These are phyloP conservation scores for Fusarium sp. DNA, from an alignment of 2,329 filamentous ascomycete species.

Conservation along the genomic window DNA sequence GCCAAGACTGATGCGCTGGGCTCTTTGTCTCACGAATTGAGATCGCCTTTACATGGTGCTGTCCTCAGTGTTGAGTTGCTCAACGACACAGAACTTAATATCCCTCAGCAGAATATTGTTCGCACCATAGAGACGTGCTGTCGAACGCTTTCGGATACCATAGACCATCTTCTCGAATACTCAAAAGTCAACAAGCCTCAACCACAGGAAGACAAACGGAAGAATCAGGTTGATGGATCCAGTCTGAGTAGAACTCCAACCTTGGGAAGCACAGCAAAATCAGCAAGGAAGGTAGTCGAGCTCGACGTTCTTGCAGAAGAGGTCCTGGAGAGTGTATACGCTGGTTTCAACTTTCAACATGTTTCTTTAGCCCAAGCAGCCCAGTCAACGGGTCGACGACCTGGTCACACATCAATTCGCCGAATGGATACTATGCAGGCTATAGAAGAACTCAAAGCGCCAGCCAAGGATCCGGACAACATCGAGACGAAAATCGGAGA, in stretches of 20 bases:
- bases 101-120: constrained; percentile 60
- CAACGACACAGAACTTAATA: constrained; percentile 62
- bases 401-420: constrained; percentile 34
- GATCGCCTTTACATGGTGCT: constrained; percentile 71
- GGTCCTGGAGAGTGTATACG: constrained; percentile 61
- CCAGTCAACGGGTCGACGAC: constrained; percentile 17
- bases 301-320: constrained; percentile 60
- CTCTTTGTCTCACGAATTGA: constrained; percentile 71
- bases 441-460: constrained; percentile 39
- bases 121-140: constrained; percentile 64
- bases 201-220: constrained; percentile 7
- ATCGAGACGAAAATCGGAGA: constrained; percentile 35
- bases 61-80: constrained; percentile 66
- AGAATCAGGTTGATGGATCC: neutral
- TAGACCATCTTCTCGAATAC: constrained; percentile 66
- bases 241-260: neutral
- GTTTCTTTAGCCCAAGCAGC: constrained; percentile 38
- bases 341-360: constrained; percentile 57
- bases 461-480: neutral
- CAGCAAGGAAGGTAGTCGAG: constrained; percentile 45
- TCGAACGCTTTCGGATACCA: constrained; percentile 64
- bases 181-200: constrained; percentile 64
- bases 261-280: constrained; percentile 25
- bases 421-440: constrained; percentile 59
- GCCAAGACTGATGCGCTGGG: constrained; percentile 70